Base-by-base conservation (phyloP, 371 early-diverging fungal species). In the Mortierella sp. region DNA sequence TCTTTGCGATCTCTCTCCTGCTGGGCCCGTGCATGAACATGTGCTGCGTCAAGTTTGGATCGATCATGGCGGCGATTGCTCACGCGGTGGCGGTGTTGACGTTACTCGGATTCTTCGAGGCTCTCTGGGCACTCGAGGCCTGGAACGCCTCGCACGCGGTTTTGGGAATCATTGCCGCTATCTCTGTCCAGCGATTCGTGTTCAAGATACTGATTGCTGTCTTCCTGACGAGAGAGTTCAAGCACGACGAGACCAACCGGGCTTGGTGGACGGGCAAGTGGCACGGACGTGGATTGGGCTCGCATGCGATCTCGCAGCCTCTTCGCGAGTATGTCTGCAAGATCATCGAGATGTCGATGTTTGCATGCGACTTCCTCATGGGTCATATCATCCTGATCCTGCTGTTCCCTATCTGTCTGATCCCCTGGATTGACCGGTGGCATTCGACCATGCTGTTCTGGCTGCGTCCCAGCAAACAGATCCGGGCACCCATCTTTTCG, bases 231-330 rank as follows among this genome's bases (percentile, higher is more conserved):
- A 90, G 96, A 38, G 96, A 96, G 88, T 94, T 95, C 85, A 93
- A 93, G 76, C 94, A 96, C 80, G 95, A 95, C 83, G 95, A 93
- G 78, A 89, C 95, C 29, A 96, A 96, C 81, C 89, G 92, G 29
- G 96, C 96, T 11, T 96, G 97, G 97, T 97, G 97, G 97, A 94
- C 95, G 7, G 97, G 97, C 35, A 91, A 92, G 74, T 97, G 97
- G 96, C 91, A 93, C 70, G 93, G 93, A 32, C 92, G 93, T 54
- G 96, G 94, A 63, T 90, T 95, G 89, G 96, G 96, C 78, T 90
- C 87, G 84, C 81, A 90, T 87, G 93, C 93, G 12, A 77, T 93
- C 8, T 91, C 93, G 41, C 94, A 95, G 79, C 95, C 96, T 5
- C 82, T 92, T 70, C 92, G 97, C 58, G 97, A 97, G 88, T 95